A percentile compares a stretch with the other conserved stretches of the same genome.
These are phyloP conservation scores for Saturnispora mendoncae DNA, from an alignment of 805 yeast genomes.

Conservation along the genomic window DNA sequence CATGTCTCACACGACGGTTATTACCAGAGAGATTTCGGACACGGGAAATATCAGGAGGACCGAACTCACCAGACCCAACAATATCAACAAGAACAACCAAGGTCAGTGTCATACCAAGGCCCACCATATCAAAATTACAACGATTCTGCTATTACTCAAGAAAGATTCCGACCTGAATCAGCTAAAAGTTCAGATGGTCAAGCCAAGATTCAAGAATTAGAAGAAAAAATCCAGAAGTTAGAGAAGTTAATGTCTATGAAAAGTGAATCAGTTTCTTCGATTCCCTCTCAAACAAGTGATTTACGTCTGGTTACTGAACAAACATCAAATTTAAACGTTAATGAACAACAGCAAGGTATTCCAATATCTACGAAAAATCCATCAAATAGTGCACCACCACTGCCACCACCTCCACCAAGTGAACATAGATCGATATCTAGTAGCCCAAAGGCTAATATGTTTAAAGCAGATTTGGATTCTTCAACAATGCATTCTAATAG, in stretches of 20 bases:
- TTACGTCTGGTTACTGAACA: neutral
- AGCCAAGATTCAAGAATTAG: constrained; percentile 24
- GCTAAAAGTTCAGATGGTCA: constrained; percentile 5
- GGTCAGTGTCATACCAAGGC: constrained; percentile 3
- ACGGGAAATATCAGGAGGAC: neutral
- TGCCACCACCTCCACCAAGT: constrained; percentile 26
- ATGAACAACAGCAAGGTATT: neutral
- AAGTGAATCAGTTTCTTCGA: neutral
- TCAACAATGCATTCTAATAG: neutral
- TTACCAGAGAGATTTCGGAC: neutral
- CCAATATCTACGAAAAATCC: neutral
- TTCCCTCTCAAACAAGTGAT: neutral
- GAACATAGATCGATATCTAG: constrained; percentile 18
- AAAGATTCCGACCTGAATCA: neutral
- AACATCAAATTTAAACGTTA: neutral
- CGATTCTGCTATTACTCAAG: neutral
- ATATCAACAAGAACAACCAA: neutral
- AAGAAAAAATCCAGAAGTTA: constrained; percentile 26
- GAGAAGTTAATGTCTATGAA: constrained; percentile 22
- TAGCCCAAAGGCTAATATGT: constrained; percentile 22
- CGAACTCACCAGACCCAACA: neutral
- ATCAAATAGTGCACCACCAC: constrained; percentile 18
- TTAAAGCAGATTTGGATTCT: constrained; percentile 10
- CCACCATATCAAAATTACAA: neutral
- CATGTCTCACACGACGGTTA: constrained; percentile 10